These are phyloP conservation scores for Plasmodium gaboni DNA, from an alignment of 169 alveolate species.

Conservation along the genomic window DNA sequence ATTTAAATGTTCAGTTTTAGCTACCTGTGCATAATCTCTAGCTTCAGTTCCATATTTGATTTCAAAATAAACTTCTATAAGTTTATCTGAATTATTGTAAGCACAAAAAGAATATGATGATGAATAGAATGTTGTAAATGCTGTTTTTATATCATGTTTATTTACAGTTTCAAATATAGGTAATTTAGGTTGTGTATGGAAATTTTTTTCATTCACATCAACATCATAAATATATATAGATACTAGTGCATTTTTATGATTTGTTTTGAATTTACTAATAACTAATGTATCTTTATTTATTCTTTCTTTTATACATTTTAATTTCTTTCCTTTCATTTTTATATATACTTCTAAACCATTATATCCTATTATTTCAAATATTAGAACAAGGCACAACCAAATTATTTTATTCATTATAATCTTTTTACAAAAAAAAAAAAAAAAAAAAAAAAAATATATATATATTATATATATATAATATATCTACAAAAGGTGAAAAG, in stretches of 20 bases:
- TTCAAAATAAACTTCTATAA: conserved; percentile 31
- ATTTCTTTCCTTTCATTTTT: conserved; percentile 20
- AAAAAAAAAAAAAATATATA: neutral
- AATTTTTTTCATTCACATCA: conserved; percentile 33
- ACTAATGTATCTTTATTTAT: conserved; percentile 57
- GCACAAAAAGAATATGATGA: conserved; percentile 68
- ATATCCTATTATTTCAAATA: neutral
- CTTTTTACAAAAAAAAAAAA: neutral
- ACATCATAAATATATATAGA: conserved; percentile 46
- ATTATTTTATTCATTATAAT: conserved; percentile 1
- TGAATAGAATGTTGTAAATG: conserved; percentile 54
- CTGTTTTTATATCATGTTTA: conserved; percentile 71
- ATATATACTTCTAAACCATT: conserved; percentile 36
- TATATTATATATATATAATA: too few species aligned
- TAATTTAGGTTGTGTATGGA: neutral
- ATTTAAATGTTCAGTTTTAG: conserved; percentile 61
- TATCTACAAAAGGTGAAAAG: too few species aligned
- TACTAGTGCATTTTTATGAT: neutral
- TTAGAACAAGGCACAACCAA: neutral
- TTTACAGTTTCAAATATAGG: conserved; percentile 51
- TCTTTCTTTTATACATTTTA: conserved; percentile 59
- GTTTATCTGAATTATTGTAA: conserved; percentile 15
- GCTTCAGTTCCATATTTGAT: conserved; percentile 68
- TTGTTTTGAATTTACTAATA: conserved; percentile 40
- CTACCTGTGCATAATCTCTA: conserved; percentile 52